These are phyloP conservation scores for Paraleonurus japonicus DNA, from an alignment of 257 asterid species.

Conservation along the genomic window DNA sequence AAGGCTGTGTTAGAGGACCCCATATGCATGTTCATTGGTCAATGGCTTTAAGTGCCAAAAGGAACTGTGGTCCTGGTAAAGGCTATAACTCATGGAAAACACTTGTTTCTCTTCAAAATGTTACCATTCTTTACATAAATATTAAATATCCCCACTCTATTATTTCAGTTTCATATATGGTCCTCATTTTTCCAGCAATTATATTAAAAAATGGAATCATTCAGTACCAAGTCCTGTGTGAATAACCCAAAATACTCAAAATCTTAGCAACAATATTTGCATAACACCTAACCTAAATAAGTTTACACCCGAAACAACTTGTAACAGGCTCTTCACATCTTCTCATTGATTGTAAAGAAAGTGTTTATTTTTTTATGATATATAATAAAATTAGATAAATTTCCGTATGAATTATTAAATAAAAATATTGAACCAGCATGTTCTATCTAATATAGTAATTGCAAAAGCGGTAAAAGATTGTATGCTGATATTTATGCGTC, in stretches of 20 bases:
- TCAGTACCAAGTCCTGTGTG: too few relatives aligned
- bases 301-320: too few relatives aligned
- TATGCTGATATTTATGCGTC: neutral
- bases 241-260: too few relatives aligned
- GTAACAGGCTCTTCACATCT: too few relatives aligned
- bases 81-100: slow-evolving; percentile 31
- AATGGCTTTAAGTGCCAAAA: slow-evolving; percentile 38
- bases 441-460: too few relatives aligned
- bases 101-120: slow-evolving; percentile 7
- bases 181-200: too few relatives aligned
- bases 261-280: too few relatives aligned
- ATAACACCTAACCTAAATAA: too few relatives aligned
- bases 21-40: slow-evolving; percentile 47
- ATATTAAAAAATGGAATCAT: too few relatives aligned
- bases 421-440: too few relatives aligned
- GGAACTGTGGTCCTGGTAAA: slow-evolving; percentile 38
- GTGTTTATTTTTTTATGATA: neutral
- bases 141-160: neutral
- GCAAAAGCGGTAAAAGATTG: too few relatives aligned
- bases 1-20: slow-evolving; percentile 28
- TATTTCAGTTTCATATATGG: neutral
- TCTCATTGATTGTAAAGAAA: neutral
- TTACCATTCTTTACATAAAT: neutral
- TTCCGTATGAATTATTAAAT: too few relatives aligned
- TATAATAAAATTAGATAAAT: neutral